Conservation (phyloP, 495 filamentous ascomycete genomes). For the Amorphotheca resinae region DNA sequence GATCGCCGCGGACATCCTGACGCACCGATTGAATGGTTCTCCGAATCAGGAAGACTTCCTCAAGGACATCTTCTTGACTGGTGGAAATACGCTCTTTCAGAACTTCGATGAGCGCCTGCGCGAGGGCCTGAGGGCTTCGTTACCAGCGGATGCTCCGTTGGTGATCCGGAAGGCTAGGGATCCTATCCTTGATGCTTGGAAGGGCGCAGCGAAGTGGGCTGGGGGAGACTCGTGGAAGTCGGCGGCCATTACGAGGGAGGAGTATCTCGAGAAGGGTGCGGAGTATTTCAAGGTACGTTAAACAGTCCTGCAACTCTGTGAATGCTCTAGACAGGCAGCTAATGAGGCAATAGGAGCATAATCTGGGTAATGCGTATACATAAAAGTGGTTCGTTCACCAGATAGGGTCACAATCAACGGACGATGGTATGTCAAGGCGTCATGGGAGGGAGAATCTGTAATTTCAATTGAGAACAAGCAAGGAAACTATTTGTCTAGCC, state of each 20-base stretch:
- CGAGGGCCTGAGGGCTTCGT: conserved; percentile 53
- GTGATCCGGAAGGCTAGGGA: conserved; percentile 57
- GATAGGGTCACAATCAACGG: no score
- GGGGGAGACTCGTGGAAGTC: conserved; percentile 31
- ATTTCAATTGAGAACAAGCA: no score
- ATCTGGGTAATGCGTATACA: conserved; percentile 56
- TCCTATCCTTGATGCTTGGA: conserved; percentile 79
- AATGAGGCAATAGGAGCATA: conserved; percentile 50
- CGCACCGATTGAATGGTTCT: conserved; percentile 49
- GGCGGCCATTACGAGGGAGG: conserved; percentile 50
- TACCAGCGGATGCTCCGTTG: conserved; percentile 57
- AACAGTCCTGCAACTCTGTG: no score
- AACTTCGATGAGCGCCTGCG: conserved; percentile 77
- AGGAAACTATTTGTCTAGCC: no score
- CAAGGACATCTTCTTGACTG: conserved; percentile 83
- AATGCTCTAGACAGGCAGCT: conserved; percentile 1
- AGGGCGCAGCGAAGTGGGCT: conserved; percentile 73
- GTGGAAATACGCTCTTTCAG: conserved; percentile 78
- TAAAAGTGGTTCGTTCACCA: no score
- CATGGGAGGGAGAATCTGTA: no score
- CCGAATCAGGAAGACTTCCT: conserved; percentile 51
- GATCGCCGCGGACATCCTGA: conserved; percentile 74
- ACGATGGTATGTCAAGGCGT: no score
- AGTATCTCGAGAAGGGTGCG: conserved; percentile 73
- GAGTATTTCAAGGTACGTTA: conserved; percentile 73